A percentile compares a stretch with the other conserved stretches of the same genome.
Evolutionary conservation across 345 rosid species (phyloP).

Genomic region (Anacardium occidentale): DNA sequence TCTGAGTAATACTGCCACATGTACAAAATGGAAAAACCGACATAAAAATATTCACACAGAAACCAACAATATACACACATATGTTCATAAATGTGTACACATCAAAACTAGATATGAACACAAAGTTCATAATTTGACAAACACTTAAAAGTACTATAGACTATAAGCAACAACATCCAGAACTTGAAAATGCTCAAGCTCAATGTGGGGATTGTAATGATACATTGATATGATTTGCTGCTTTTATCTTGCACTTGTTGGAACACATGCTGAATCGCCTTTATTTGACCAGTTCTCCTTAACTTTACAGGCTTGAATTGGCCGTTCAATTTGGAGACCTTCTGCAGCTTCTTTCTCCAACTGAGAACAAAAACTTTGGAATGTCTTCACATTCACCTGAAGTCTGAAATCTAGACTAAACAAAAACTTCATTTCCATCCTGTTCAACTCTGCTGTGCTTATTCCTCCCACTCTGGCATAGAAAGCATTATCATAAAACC

Average conservation of each 20-base stretch:
- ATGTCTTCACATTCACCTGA: constrained; percentile 62
- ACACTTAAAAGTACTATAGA: neutral
- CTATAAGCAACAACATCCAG: constrained; percentile 4
- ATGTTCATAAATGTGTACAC: too few relatives aligned
- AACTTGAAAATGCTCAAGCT: constrained; percentile 11
- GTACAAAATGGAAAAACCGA: too few relatives aligned
- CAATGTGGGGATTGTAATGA: constrained; percentile 17
- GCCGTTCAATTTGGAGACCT: constrained; percentile 47
- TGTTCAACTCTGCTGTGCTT: constrained; percentile 73
- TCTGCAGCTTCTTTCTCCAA: constrained; percentile 57
- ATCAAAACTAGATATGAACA: too few relatives aligned
- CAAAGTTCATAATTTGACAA: too few relatives aligned
- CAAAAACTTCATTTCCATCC: constrained; percentile 79
- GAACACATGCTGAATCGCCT: constrained; percentile 53
- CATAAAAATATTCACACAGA: too few relatives aligned
- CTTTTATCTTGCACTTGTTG: constrained; percentile 47
- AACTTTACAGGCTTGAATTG: constrained; percentile 50
- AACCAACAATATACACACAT: too few relatives aligned
- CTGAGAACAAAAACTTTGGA: constrained; percentile 53
- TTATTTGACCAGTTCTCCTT: constrained; percentile 56
- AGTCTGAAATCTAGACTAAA: constrained; percentile 81
- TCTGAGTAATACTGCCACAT: too few relatives aligned
- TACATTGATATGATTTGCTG: constrained; percentile 1
- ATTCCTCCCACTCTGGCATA: constrained; percentile 94
- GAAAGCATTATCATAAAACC: constrained; percentile 84